These are phyloP conservation scores for Mycena olivaceomarginata DNA, from an alignment of 768 basidiomycete species.

Conservation along the genomic window DNA sequence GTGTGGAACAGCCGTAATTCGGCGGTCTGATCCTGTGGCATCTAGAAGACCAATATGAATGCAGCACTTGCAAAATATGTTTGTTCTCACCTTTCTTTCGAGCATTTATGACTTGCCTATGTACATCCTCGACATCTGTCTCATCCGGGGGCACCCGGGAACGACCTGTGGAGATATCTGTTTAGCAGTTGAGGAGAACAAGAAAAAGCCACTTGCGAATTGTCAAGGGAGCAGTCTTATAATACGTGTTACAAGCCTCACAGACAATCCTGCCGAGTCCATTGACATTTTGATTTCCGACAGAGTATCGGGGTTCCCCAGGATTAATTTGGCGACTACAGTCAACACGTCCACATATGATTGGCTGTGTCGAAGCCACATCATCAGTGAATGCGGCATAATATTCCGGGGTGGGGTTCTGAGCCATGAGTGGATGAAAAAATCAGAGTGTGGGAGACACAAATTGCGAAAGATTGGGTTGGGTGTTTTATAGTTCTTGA, in stretches of 20 bases:
- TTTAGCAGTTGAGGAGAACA: not conserved
- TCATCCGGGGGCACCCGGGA: too few species aligned
- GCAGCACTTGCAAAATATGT: not conserved
- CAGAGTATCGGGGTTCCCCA: too few species aligned
- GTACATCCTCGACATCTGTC: not conserved
- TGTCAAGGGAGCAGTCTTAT: not conserved
- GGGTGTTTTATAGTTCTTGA: not conserved
- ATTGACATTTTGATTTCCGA: too few species aligned
- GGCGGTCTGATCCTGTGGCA: not conserved
- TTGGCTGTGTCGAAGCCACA: not conserved
- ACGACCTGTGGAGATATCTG: not conserved
- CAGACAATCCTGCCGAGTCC: too few species aligned
- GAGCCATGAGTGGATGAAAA: not conserved
- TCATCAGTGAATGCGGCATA: conserved; percentile 5
- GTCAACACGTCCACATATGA: not conserved
- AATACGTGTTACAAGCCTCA: not conserved
- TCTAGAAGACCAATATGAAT: not conserved
- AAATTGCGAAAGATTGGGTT: not conserved
- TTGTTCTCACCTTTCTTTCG: not conserved
- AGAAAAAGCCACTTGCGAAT: not conserved
- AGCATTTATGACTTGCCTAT: not conserved
- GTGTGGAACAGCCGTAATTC: not conserved
- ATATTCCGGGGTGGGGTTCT: not conserved
- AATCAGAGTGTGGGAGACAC: not conserved
- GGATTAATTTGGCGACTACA: too few species aligned